Conservation (phyloP, 1,284 basidiomycete genomes). For the Moesziomyces sp. region DNA sequence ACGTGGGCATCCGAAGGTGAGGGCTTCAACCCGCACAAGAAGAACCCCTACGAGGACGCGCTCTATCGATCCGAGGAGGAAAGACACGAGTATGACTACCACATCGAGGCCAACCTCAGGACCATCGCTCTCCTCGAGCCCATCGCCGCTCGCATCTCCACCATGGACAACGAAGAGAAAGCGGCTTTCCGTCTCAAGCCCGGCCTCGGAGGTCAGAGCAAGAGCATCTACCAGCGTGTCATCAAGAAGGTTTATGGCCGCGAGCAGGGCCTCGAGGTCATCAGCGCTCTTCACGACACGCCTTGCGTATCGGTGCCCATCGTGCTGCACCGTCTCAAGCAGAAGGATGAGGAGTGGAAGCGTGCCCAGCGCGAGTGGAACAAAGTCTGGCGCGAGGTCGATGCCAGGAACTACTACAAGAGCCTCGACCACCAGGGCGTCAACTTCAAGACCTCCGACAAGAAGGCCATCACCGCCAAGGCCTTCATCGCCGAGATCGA, state of each 20-base stretch:
- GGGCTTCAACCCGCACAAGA: conserved; percentile 93
- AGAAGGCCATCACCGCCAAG: conserved; percentile 92
- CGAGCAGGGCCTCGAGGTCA: conserved; percentile 82
- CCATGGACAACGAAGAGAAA: conserved; percentile 90
- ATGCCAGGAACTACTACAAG: conserved; percentile 91
- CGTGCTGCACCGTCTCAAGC: conserved; percentile 87
- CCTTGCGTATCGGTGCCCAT: conserved; percentile 91
- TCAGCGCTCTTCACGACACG: conserved; percentile 90
- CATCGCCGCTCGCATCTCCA: conserved; percentile 83
- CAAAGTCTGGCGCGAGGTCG: conserved; percentile 95
- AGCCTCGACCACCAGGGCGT: conserved; percentile 95
- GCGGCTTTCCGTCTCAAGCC: conserved; percentile 84
- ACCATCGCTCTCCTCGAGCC: conserved; percentile 94
- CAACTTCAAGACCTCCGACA: conserved; percentile 93
- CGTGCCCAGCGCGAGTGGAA: conserved; percentile 94
- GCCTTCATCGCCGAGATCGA: conserved; percentile 90
- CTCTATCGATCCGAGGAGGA: conserved; percentile 98
- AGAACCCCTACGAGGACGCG: conserved; percentile 95
- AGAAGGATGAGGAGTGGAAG: conserved; percentile 98
- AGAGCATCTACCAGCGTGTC: conserved; percentile 89
- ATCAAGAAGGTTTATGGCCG: conserved; percentile 96
- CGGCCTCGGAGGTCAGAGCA: conserved; percentile 88
- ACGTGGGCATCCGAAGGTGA: conserved; percentile 97
- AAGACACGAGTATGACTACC: conserved; percentile 96
- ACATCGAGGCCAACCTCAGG: conserved; percentile 89